phyloP scores from a whole-genome alignment of 192 early-diverging fungal species.

The Coemansia sp. region DNA sequence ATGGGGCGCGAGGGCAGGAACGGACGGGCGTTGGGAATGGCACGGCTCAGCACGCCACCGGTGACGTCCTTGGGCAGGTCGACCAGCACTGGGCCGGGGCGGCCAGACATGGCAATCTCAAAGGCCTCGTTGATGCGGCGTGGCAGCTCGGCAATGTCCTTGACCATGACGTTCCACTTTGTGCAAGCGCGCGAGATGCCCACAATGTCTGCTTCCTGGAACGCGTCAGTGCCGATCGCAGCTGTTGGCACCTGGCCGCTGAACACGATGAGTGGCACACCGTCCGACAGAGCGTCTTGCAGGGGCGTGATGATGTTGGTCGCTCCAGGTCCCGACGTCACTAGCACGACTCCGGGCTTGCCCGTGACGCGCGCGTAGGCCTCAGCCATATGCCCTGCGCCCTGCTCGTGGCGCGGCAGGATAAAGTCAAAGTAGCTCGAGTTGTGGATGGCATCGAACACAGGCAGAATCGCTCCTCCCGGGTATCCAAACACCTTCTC shows the following conservation, averaged over 20 bases:
- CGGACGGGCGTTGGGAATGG: constrained; percentile 71
- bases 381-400: constrained; percentile 98
- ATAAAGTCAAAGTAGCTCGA: constrained; percentile 95
- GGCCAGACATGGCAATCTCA: constrained; percentile 90
- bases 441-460: constrained; percentile 98
- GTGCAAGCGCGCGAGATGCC: constrained; percentile 95
- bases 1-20: constrained; percentile 71
- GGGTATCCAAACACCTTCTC: constrained; percentile 98
- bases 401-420: constrained; percentile 96
- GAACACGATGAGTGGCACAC: constrained; percentile 93
- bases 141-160: constrained; percentile 92
- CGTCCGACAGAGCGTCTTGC: constrained; percentile 95
- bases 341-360: constrained; percentile 62
- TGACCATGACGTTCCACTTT: constrained; percentile 99
- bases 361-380: constrained; percentile 91
- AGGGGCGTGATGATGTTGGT: constrained; percentile 97
- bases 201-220: constrained; percentile 98
- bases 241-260: constrained; percentile 90
- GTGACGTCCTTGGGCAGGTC: constrained; percentile 99
- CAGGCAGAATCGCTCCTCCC: constrained; percentile 96
- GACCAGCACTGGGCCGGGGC: constrained; percentile 95
- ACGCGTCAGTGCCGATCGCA: constrained; percentile 92
- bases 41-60: constrained; percentile 76
- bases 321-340: constrained; percentile 95
- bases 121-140: constrained; percentile 98